Base-by-base conservation (phyloP, 1,284 basidiomycete species). In the Sporisorium exsertum region DNA sequence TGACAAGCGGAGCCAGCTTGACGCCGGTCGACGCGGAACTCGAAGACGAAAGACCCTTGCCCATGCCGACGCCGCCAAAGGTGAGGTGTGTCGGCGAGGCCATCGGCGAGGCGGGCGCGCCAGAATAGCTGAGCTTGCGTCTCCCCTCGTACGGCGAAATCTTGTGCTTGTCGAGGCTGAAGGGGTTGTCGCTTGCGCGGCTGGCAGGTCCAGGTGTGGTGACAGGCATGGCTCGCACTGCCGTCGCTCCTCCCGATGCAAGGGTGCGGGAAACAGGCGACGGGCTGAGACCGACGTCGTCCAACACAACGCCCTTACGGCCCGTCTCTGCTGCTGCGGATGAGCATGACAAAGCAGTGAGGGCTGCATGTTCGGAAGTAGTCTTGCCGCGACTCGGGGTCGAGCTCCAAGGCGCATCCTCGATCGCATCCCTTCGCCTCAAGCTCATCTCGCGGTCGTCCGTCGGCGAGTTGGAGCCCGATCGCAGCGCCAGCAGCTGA, bases 121-220 rank as follows among this genome's bases (percentile, higher is more conserved):
- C 64, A 24, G 64, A 67, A 53, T 72, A 77, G 60, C 70, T 72
- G 52, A 77, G 64, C 58, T 68, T 72, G 5, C 74, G 37, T 7
- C 69, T 53, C 15, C 58, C 70, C 46, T 67, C 71, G 50, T 68
- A 72, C 3, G 80, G 80, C 45, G 74, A 75, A 53, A 81, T 78
- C 65, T 79, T 80, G 70, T 82, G 81, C 52, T 77, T 70, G 55
- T 82, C 79, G 24, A 82, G 70, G 43, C 75, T 81, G 61, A 82
- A 82, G 3, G 81, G 81, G 58, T 82, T 82, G 53, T 67, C 59
- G 12, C 37, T 61, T 5, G 43, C n/a, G 5, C 71, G 58, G 22
- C 22, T 40, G 3, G 40, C 33, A 43, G 71, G 67, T 16, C 66
- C 66, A 10, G 70, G 70, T 7, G 75, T 74, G 20, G 71, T 52